Base-by-base conservation (phyloP, 1,139 yeast genomes). In the Taphrina wiesneri region DNA sequence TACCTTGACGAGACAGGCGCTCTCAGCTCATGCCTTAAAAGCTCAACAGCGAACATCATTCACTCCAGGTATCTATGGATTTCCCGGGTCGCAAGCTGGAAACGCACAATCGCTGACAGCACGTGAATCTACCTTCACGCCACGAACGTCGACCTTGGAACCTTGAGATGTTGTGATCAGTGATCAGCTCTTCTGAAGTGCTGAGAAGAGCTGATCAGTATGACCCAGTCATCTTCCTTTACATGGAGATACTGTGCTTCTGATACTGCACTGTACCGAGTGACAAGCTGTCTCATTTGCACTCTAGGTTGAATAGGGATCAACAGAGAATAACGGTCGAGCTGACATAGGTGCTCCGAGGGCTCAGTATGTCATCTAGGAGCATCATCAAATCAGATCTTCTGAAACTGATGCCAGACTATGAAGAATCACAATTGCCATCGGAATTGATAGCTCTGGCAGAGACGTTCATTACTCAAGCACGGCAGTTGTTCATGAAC, bases 361-460 rank as follows among this genome's bases (percentile, higher is more conserved):
- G n/a, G n/a, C 34, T 11, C n/a, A 54, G 25, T 9, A 54, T 54
- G 59, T 39, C 59, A 11, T 54, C 59, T 23, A 19, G 59, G 23
- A 41, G n/a, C 49, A 39, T 54, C 32, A 54, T 54, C 30, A 54
- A 54, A 25, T 36, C 59, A 41, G 59, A 54, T 15, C 47, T 54
- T 9, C 49, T 39, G 49, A 54, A 39, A 39, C 19, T 54, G 13
- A 11, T 54, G 3, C 59, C 59, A 23, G 36, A 32, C 19, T 39
- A 23, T 25, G 23, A 54, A 7, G 59, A 36, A n/a, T 36, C 59
- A 2, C 28, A 39, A 21, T 13, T 54, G 30, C 59, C 59, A 6
- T n/a, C 49, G 17, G 59, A 54, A 17, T 21, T 54, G 36, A 54
- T 54, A 9, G 59, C 47, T 25, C n/a, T 54, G 34, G 46, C 59